Evolutionary conservation across 805 yeast species (phyloP).

Genomic region (Saccharomyces mikatae): DNA sequence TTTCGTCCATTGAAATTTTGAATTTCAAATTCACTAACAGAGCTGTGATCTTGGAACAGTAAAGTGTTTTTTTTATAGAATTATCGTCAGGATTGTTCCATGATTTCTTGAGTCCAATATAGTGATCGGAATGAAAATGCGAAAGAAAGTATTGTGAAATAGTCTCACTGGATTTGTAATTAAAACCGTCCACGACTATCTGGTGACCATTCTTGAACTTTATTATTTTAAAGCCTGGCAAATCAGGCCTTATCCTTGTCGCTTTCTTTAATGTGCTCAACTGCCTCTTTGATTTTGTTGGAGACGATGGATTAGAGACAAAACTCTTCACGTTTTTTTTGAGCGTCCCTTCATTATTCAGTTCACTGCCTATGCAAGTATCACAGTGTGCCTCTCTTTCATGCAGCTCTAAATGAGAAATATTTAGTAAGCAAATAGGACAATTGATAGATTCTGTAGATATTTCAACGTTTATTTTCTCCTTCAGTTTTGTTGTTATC

Average conservation of each 20-base stretch:
- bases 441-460: constrained; percentile 29
- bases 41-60: constrained; percentile 65
- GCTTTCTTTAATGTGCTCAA: constrained; percentile 7
- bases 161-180: constrained; percentile 32
- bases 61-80: constrained; percentile 47
- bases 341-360: not conserved
- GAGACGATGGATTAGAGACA: constrained; percentile 5
- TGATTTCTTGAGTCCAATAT: constrained; percentile 69
- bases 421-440: constrained; percentile 42
- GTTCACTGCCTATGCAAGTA: constrained; percentile 34
- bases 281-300: constrained; percentile 11
- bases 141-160: constrained; percentile 53
- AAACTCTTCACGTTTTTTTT: not conserved
- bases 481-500: not conserved
- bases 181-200: constrained; percentile 61
- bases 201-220: constrained; percentile 32
- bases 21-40: constrained; percentile 46
- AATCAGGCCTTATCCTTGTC: constrained; percentile 22
- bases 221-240: constrained; percentile 50
- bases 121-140: constrained; percentile 93
- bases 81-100: constrained; percentile 42
- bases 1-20: constrained; percentile 36
- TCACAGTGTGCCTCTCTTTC: constrained; percentile 50
- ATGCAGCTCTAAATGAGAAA: constrained; percentile 34
- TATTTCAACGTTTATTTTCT: not conserved